These are phyloP conservation scores for Keqinozyma sinolaborantium DNA, from an alignment of 1,139 yeast species.

Conservation along the genomic window DNA sequence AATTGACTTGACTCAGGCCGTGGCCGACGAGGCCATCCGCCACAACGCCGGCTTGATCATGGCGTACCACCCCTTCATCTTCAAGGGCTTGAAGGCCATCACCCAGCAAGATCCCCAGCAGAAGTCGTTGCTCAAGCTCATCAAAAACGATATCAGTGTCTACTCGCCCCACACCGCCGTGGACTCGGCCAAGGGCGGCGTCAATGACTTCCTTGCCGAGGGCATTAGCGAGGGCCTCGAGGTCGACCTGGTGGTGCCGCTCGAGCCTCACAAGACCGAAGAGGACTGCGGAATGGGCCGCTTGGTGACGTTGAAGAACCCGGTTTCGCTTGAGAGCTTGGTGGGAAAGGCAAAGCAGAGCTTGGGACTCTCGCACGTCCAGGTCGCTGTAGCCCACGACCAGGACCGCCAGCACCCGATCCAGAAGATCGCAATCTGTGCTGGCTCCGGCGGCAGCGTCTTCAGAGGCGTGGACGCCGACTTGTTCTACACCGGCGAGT, in stretches of 20 bases:
- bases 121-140: constrained; percentile 63
- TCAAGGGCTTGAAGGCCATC: constrained; percentile 81
- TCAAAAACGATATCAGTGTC: constrained; percentile 76
- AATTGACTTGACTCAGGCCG: constrained; percentile 79
- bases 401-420: constrained; percentile 27
- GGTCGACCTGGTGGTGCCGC: constrained; percentile 21
- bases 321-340: constrained; percentile 42
- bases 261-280: constrained; percentile 24
- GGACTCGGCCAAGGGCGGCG: constrained; percentile 89
- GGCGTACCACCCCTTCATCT: constrained; percentile 95
- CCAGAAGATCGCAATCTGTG: constrained; percentile 77
- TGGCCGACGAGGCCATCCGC: constrained; percentile 78
- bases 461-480: constrained; percentile 68
- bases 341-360: constrained; percentile 53
- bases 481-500: constrained; percentile 83
- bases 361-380: constrained; percentile 55
- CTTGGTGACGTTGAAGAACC: constrained; percentile 45
- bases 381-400: constrained; percentile 52
- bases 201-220: constrained; percentile 83
- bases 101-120: constrained; percentile 76
- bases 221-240: constrained; percentile 42
- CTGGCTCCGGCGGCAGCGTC: constrained; percentile 87
- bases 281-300: constrained; percentile 77
- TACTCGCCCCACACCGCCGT: constrained; percentile 96
- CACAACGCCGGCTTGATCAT: constrained; percentile 52